Base-by-base conservation (phyloP, 495 filamentous ascomycete species). In the Penicillium fimorum region DNA sequence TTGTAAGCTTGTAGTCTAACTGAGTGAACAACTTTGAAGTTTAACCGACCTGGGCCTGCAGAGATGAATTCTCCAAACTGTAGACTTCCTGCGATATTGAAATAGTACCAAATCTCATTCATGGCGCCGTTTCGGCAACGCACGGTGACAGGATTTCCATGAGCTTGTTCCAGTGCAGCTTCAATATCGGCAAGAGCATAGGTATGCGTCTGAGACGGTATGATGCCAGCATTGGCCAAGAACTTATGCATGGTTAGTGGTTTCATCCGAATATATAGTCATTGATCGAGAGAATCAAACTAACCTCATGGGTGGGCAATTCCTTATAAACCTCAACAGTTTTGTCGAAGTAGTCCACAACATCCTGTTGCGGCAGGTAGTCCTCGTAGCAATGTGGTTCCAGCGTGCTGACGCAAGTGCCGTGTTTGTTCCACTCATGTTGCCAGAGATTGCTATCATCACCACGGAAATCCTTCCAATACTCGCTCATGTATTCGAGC, bases 361-460 rank as follows among this genome's bases (percentile, higher is more conserved):
- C 76, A 47, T 90, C 87, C 62, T 82, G 79, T 41, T 82, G 80
- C 0, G 79, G 76, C 25, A 73, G 69, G 66, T 95, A 91, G 22
- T 75, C 70, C 12, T 71, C 75, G 68, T 95, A 96, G 76, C 92
- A 96, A 44, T 71, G 70, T 0, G 91, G 81, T 12, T 86, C 79
- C 2, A 96, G 77, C 2, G 79, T 82, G 59, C 80, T 82, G 51
- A 82, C 74, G 54, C 80, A 82, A 43, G 80, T 82, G 8, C 79
- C 91, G 63, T 96, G 92, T 64, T 94, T 96, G 63, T 82, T 84
- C 88, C 87, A 96, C 65, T 96, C 91, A 61, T 95, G 90, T 62
- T 88, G 73, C 91, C 90, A 96, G 50, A 96, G 78, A 25, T 76
- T 71, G 47, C 84, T 79, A 60, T 89, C 87, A 45, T 84, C 76